phyloP scores from a whole-genome alignment of 2,329 filamentous ascomycete species.

The Aspergillus eucalypticola region DNA sequence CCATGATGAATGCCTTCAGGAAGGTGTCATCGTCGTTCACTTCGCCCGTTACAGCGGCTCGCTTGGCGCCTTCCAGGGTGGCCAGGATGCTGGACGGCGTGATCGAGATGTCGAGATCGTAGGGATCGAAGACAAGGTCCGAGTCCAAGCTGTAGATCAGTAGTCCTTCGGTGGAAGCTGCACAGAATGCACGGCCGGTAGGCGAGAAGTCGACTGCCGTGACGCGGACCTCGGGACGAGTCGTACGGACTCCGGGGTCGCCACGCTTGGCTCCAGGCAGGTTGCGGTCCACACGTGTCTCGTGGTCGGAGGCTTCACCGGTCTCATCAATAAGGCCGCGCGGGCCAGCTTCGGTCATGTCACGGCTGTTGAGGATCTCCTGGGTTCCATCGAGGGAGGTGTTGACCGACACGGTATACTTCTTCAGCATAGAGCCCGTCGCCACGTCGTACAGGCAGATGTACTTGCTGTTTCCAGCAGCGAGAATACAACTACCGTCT shows the following conservation, averaged over 20 bases:
- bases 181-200: slow-evolving; percentile 86
- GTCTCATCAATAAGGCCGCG: slow-evolving; percentile 80
- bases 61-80: slow-evolving; percentile 59
- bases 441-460: slow-evolving; percentile 96
- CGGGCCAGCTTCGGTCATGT: slow-evolving; percentile 88
- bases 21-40: slow-evolving; percentile 71
- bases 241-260: slow-evolving; percentile 76
- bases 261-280: slow-evolving; percentile 86
- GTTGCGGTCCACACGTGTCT: slow-evolving; percentile 75
- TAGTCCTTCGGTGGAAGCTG: slow-evolving; percentile 89
- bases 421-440: slow-evolving; percentile 87
- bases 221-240: slow-evolving; percentile 79
- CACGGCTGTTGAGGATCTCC: slow-evolving; percentile 91
- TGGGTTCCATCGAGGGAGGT: slow-evolving; percentile 94
- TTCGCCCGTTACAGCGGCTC: slow-evolving; percentile 42
- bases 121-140: slow-evolving; percentile 84
- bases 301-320: slow-evolving; percentile 84
- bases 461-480: slow-evolving; percentile 95
- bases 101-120: slow-evolving; percentile 91
- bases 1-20: slow-evolving; percentile 92
- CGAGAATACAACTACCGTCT: slow-evolving; percentile 86
- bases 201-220: slow-evolving; percentile 84
- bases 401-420: slow-evolving; percentile 94
- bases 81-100: slow-evolving; percentile 82
- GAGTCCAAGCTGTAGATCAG: slow-evolving; percentile 91